phyloP scores from a whole-genome alignment of 2,329 filamentous ascomycete genomes.

The Cryoendolithus antarcticus region DNA sequence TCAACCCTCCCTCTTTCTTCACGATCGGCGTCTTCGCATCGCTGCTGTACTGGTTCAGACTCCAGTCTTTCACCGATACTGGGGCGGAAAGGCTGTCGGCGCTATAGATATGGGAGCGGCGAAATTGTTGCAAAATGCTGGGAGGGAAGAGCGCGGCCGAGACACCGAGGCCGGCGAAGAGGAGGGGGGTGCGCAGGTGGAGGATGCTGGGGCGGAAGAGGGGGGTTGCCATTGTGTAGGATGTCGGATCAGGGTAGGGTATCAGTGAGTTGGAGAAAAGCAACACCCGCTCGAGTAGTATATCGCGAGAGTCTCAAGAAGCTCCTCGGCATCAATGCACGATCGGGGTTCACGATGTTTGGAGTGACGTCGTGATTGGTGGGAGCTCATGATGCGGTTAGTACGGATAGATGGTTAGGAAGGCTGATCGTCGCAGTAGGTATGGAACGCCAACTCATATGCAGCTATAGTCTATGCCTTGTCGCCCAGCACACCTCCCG shows the following conservation, averaged over 20 bases:
- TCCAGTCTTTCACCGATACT: slow-evolving; percentile 24
- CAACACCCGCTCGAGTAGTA: too few species aligned
- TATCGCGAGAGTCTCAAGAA: too few species aligned
- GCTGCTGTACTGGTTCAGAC: slow-evolving; percentile 24
- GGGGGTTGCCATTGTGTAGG: slow-evolving; percentile 26
- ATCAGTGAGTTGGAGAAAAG: not conserved
- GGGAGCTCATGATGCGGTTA: too few species aligned
- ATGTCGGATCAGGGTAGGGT: not conserved
- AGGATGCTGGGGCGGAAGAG: slow-evolving; percentile 27
- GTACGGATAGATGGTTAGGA: too few species aligned
- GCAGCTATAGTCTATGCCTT: too few species aligned
- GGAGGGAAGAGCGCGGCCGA: slow-evolving; percentile 16
- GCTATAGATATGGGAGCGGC: slow-evolving; percentile 26
- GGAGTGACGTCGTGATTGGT: too few species aligned
- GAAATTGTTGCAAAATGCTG: slow-evolving; percentile 15
- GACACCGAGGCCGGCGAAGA: slow-evolving; percentile 9
- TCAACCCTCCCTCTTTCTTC: slow-evolving; percentile 26
- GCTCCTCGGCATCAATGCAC: too few species aligned
- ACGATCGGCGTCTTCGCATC: slow-evolving; percentile 28
- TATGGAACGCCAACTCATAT: too few species aligned
- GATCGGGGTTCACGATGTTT: too few species aligned
- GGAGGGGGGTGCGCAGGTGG: slow-evolving; percentile 15
- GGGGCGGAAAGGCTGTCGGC: slow-evolving; percentile 8
- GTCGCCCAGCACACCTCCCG: not conserved
- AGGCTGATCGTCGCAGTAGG: too few species aligned